phyloP scores from a whole-genome alignment of 75 land plant genomes.

The Azolla pinnata region DNA sequence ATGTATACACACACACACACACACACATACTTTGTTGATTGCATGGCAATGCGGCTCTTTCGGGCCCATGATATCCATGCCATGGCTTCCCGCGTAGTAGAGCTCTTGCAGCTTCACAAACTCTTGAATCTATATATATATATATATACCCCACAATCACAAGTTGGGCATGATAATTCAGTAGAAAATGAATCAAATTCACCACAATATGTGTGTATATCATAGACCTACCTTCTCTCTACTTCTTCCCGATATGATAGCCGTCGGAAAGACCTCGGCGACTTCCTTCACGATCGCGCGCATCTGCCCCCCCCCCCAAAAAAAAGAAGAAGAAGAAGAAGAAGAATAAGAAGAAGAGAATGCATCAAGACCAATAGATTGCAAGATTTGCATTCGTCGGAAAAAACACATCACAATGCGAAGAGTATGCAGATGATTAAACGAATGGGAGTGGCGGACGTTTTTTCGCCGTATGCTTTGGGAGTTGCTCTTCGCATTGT shows the following conservation, averaged over 20 bases:
- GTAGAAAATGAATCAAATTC: too few species aligned
- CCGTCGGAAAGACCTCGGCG: slow-evolving; percentile 58
- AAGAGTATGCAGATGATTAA: background rate
- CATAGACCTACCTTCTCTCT: slow-evolving; percentile 52
- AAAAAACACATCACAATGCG: background rate
- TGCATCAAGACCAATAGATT: background rate
- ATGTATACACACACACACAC: background rate
- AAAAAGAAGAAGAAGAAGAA: too few species aligned
- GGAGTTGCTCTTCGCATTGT: background rate
- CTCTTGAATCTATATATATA: slow-evolving; percentile 65
- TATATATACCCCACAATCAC: too few species aligned
- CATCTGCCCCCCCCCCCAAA: too few species aligned
- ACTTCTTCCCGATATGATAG: slow-evolving; percentile 68
- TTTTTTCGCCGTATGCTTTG: background rate
- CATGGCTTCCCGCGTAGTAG: slow-evolving; percentile 86
- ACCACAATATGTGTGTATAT: too few species aligned
- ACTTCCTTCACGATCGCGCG: slow-evolving; percentile 44
- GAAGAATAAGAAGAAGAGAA: slow-evolving; percentile 1
- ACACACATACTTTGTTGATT: slow-evolving; percentile 8
- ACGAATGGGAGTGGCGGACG: background rate
- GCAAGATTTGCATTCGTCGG: background rate
- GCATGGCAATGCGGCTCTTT: slow-evolving; percentile 3
- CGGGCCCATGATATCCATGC: slow-evolving; percentile 77
- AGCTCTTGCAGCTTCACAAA: slow-evolving; percentile 62
- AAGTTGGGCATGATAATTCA: too few species aligned